Evolutionary conservation across 306 rosid species (phyloP), one percentile per base, ranked within the genome.

Genomic region (Begonia fuchsioides): DNA sequence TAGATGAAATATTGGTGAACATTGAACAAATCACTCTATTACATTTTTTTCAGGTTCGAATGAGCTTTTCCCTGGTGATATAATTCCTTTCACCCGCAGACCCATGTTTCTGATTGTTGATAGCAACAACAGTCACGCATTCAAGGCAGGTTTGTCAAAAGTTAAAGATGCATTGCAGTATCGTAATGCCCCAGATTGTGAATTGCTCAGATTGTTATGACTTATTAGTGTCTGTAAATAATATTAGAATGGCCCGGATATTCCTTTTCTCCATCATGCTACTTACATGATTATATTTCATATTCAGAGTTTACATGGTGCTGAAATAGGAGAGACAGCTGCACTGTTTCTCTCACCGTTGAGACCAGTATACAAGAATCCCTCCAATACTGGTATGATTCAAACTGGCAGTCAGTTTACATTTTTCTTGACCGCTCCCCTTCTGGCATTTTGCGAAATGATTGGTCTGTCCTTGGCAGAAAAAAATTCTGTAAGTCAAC

Each of bases 111-210:
- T 92, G 85, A 75, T 85, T 52, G 60, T 92, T 68, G 98, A 92
- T 64, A 85, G 98, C 57, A 93, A 92, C 79, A 78, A 70, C 79
- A 92, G 98, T 93, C 93, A 79, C 71, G 96, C 98, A 92, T 92
- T 92, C 98, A 92, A 92, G 98, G 98, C 98, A 92, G 98, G 98
- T 92, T 92, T 92, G 98, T 92, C 87, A 80, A 72, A 92, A 81
- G 94, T 81, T 77, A 53, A 53, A 64, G 58, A 20, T 65, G 61
- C 64, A 58, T 74, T 71, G 17, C 35, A 14, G 38, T 59, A 60
- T 68, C 64, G 19, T 35, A 18, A 58, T 58, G 55, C 56, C 44
- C 44, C 44, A 40, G 44, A 5, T 40, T 40, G 32, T 20, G n/a
- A n/a, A n/a, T n/a, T n/a, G n/a, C n/a, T n/a, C n/a, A n/a, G 44